A percentile compares a stretch with the other conserved stretches of the same genome.
These are phyloP conservation scores for Mytilinidion resinicola DNA, from an alignment of 495 filamentous ascomycete genomes.

Conservation along the genomic window DNA sequence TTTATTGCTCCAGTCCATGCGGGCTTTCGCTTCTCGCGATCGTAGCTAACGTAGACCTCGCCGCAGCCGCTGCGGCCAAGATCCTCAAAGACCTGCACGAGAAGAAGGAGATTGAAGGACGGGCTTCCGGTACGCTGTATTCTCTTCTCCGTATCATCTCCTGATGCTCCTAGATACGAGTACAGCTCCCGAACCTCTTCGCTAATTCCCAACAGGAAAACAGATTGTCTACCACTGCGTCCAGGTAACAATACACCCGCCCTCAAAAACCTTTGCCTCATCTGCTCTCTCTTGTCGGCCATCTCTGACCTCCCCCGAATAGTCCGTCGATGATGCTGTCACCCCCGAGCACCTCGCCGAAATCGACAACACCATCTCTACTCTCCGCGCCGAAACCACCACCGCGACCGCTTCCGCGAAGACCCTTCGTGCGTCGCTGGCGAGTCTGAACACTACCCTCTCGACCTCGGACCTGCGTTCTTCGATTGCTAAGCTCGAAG, in stretches of 20 bases:
- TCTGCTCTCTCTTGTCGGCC: background rate
- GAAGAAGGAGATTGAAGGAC: slow-evolving; percentile 51
- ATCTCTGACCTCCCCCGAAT: slow-evolving; percentile 12
- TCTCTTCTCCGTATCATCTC: background rate
- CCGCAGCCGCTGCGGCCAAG: slow-evolving; percentile 53
- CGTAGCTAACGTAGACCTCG: background rate
- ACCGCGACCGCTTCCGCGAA: slow-evolving; percentile 48
- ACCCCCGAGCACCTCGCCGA: slow-evolving; percentile 43
- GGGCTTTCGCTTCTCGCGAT: background rate
- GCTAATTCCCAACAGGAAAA: slow-evolving; percentile 43
- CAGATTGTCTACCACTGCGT: slow-evolving; percentile 58
- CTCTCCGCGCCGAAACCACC: slow-evolving; percentile 46
- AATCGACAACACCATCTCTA: slow-evolving; percentile 46
- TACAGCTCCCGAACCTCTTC: background rate
- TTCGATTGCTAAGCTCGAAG: slow-evolving; percentile 42
- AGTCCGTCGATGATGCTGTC: slow-evolving; percentile 39
- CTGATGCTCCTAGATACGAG: background rate
- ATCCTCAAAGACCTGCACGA: slow-evolving; percentile 58
- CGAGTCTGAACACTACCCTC: slow-evolving; percentile 44
- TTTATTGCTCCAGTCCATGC: slow-evolving; percentile 18
- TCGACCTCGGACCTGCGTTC: slow-evolving; percentile 47
- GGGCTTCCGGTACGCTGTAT: slow-evolving; percentile 45
- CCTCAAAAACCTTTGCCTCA: background rate
- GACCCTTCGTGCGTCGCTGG: slow-evolving; percentile 44
- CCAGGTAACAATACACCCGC: slow-evolving; percentile 35